phyloP scores from a whole-genome alignment of 2,329 filamentous ascomycete species.

The Venturia pyrina region DNA sequence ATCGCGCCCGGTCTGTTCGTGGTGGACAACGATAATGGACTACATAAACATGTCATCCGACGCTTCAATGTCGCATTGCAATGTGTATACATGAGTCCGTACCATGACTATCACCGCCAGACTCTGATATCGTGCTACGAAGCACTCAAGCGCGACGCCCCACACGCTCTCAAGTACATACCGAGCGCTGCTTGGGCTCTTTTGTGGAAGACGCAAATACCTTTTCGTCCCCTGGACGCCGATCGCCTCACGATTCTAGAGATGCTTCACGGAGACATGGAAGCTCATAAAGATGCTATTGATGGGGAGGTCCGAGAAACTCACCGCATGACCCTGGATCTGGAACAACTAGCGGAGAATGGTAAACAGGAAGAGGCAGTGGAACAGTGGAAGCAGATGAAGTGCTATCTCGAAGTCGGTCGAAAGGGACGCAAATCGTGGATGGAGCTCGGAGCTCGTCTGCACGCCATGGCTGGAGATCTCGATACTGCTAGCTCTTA shows the following conservation, averaged over 20 bases:
- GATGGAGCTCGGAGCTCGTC: constrained; percentile 6
- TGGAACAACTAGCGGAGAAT: constrained; percentile 1
- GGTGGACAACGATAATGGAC: neutral
- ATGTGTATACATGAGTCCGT: neutral
- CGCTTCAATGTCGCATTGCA: neutral
- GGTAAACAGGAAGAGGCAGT: constrained; percentile 8
- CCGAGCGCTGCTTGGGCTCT: neutral
- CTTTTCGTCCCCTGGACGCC: constrained; percentile 1
- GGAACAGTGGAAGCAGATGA: neutral
- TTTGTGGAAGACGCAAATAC: constrained; percentile 1
- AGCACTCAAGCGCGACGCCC: constrained; percentile 1
- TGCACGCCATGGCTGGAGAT: constrained; percentile 4
- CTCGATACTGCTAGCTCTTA: neutral
- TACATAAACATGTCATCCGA: neutral
- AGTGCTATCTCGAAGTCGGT: neutral
- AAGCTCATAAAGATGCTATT: neutral
- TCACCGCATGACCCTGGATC: neutral
- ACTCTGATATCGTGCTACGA: neutral
- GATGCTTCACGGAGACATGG: constrained; percentile 1
- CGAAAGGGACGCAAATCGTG: neutral
- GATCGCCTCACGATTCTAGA: neutral
- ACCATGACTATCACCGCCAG: neutral
- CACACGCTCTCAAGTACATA: neutral
- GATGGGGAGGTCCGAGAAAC: neutral
- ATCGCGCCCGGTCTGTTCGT: neutral